These are phyloP conservation scores for Metrosideros polymorpha DNA, from an alignment of 441 rosid species.

Conservation along the genomic window DNA sequence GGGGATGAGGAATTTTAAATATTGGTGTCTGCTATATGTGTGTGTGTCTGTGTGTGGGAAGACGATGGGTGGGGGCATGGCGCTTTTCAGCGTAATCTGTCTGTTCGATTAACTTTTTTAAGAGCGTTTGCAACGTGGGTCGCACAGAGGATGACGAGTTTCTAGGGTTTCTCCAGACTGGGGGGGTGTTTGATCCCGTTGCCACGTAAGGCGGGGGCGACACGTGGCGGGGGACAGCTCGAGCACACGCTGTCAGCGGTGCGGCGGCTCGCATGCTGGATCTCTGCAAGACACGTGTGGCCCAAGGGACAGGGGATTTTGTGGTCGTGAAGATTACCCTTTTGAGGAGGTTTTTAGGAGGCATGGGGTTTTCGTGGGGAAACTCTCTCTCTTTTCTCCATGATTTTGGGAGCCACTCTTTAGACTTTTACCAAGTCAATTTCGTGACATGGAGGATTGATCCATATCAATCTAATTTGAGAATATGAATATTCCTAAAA, in stretches of 20 bases:
- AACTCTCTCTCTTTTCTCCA: background rate
- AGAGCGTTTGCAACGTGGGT: background rate
- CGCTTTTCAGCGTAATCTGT: background rate
- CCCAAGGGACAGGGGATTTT: background rate
- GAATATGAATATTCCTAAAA: fast-evolving
- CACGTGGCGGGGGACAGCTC: background rate
- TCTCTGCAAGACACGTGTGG: background rate
- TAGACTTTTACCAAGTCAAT: background rate
- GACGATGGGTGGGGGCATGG: background rate
- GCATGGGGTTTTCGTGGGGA: background rate
- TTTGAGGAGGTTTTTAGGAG: background rate
- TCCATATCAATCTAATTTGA: background rate
- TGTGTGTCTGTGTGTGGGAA: background rate
- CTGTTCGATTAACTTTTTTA: background rate
- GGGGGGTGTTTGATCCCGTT: background rate
- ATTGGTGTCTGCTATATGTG: background rate
- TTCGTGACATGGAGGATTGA: background rate
- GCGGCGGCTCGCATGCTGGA: background rate
- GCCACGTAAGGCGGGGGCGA: background rate
- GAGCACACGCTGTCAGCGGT: background rate
- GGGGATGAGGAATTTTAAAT: background rate
- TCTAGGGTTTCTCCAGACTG: background rate
- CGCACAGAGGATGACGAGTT: background rate
- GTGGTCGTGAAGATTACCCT: background rate
- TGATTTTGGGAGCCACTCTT: background rate